These are phyloP conservation scores for Multifurca ochricompacta DNA, from an alignment of 768 basidiomycete genomes.

Conservation along the genomic window DNA sequence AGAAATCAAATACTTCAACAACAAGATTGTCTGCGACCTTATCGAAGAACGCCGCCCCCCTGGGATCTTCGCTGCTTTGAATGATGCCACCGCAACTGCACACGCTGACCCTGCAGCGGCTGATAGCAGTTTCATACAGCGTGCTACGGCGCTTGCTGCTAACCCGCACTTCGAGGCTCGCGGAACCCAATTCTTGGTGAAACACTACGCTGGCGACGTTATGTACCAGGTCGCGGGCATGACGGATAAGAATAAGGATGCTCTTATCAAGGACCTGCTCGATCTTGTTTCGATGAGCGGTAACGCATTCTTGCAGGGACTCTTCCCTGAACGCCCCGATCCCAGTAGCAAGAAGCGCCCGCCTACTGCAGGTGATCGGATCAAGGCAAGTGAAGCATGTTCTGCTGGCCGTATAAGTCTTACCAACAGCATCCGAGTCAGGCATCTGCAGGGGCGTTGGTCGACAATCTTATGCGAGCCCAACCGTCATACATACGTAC, in stretches of 20 bases:
- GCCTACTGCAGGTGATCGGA: slow-evolving; percentile 95
- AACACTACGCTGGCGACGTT: slow-evolving; percentile 97
- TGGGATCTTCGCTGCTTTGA: slow-evolving; percentile 94
- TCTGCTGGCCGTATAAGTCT: neutral
- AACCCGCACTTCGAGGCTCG: slow-evolving; percentile 95
- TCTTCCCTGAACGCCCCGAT: slow-evolving; percentile 94
- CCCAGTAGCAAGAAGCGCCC: slow-evolving; percentile 97
- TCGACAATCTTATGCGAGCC: slow-evolving; percentile 95
- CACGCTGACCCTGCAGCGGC: slow-evolving; percentile 96
- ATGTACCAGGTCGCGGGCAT: slow-evolving; percentile 96
- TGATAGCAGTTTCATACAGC: slow-evolving; percentile 93
- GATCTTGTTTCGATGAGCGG: slow-evolving; percentile 77
- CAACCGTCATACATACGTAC: slow-evolving; percentile 98
- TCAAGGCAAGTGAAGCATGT: slow-evolving; percentile 53
- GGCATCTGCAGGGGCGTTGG: slow-evolving; percentile 91
- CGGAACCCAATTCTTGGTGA: slow-evolving; percentile 89
- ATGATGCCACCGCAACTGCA: slow-evolving; percentile 98
- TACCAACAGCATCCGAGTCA: slow-evolving; percentile 25
- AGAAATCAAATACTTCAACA: slow-evolving; percentile 98
- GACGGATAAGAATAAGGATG: slow-evolving; percentile 99
- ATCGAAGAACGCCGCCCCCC: slow-evolving; percentile 96
- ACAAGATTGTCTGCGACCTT: slow-evolving; percentile 95
- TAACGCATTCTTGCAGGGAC: slow-evolving; percentile 76
- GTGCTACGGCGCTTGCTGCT: slow-evolving; percentile 68
- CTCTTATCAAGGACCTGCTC: slow-evolving; percentile 87